Conservation (phyloP, 2,329 filamentous ascomycete species). For the Mycosphaerella sp. region DNA sequence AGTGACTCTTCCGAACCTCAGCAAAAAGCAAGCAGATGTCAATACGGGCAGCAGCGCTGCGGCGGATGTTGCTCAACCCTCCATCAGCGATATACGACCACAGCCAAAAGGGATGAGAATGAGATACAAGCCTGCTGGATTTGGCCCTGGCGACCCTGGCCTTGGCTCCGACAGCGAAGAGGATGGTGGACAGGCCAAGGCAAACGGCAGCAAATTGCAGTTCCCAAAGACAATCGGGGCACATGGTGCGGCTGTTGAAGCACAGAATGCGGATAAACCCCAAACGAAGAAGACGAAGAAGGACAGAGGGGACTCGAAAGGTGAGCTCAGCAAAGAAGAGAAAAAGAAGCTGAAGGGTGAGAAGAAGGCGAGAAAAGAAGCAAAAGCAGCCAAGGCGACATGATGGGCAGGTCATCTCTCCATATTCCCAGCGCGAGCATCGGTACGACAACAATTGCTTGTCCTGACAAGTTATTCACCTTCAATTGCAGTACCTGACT, state of each 20-base stretch:
- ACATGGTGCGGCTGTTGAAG: constrained; percentile 36
- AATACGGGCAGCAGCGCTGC: constrained; percentile 37
- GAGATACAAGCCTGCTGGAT: constrained; percentile 62
- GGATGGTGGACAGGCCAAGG: constrained; percentile 32
- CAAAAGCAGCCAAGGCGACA: neutral
- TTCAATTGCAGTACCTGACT: no score
- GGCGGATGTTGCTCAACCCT: constrained; percentile 41
- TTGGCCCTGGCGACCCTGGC: constrained; percentile 40
- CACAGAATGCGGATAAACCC: constrained; percentile 35
- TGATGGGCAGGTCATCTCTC: no score
- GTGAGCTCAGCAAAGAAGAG: constrained; percentile 28
- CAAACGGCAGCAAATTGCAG: constrained; percentile 15
- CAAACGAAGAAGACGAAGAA: constrained; percentile 32
- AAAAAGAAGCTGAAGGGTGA: constrained; percentile 33
- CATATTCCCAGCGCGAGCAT: no score
- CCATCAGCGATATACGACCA: constrained; percentile 50
- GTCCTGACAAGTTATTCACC: no score
- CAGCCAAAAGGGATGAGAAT: constrained; percentile 63
- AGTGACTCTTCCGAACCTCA: constrained; percentile 47
- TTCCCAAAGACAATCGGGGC: constrained; percentile 26
- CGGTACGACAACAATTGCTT: no score
- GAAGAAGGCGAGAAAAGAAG: constrained; percentile 33
- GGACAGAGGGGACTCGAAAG: constrained; percentile 23
- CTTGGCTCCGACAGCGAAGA: constrained; percentile 38
- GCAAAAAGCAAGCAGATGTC: constrained; percentile 37